A percentile compares a stretch with the other conserved stretches of the same genome.
Conservation (phyloP, 2,329 filamentous ascomycete genomes). For the Hirsutella thompsonii region DNA sequence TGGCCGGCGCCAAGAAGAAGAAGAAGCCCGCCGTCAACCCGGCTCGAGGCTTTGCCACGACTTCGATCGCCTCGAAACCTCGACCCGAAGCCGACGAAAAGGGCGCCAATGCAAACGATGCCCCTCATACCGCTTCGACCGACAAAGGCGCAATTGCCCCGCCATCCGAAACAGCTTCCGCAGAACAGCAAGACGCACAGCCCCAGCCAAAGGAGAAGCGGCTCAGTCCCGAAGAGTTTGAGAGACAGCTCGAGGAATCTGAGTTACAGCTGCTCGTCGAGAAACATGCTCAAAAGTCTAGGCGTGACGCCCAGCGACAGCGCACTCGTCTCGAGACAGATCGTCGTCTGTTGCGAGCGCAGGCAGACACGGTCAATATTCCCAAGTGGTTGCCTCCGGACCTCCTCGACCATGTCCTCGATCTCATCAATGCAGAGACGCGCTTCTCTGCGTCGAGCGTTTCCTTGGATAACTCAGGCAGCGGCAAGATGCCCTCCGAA, state of each 20-base stretch:
- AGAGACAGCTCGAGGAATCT: conserved; percentile 78
- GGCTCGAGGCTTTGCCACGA: conserved; percentile 85
- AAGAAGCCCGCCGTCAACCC: conserved; percentile 83
- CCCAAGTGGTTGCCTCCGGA: conserved; percentile 72
- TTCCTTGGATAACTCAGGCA: conserved; percentile 27
- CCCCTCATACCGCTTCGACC: conserved; percentile 13
- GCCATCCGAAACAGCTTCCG: conserved; percentile 2
- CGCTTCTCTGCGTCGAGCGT: conserved; percentile 41
- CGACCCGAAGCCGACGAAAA: conserved; percentile 38
- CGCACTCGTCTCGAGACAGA: conserved; percentile 72
- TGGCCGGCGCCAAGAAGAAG: conserved; percentile 72
- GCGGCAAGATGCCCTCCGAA: conserved; percentile 47
- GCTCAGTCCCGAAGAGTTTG: conserved; percentile 77
- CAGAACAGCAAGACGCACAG: conserved; percentile 1
- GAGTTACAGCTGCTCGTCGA: conserved; percentile 82
- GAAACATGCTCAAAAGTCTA: conserved; percentile 66
- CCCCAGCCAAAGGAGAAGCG: conserved; percentile 24
- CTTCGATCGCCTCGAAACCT: conserved; percentile 75
- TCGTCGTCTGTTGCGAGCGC: conserved; percentile 64
- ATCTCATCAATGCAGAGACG: conserved; percentile 55
- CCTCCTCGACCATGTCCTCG: conserved; percentile 63
- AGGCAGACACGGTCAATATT: conserved; percentile 60
- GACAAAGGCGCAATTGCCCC: conserved; percentile 12
- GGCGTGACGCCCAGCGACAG: conserved; percentile 67
- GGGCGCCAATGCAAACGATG: conserved; percentile 12